These are phyloP conservation scores for Paxillus ammoniavirescens DNA, from an alignment of 768 basidiomycete genomes.

Conservation along the genomic window DNA sequence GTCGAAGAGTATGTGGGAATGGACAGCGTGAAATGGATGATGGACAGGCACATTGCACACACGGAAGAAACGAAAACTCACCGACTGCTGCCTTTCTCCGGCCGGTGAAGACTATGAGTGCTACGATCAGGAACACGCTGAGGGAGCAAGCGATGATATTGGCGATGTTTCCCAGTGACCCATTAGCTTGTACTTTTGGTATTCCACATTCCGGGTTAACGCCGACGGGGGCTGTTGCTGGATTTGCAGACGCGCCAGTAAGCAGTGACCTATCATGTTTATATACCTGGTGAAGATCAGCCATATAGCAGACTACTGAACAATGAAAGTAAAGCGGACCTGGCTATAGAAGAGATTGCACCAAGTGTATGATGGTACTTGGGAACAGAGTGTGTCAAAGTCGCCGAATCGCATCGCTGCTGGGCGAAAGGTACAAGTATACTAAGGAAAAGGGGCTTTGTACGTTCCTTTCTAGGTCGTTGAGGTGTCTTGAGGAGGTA, in stretches of 20 bases:
- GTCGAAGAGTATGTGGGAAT: not conserved
- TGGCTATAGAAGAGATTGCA: constrained; percentile 95
- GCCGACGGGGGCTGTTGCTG: constrained; percentile 70
- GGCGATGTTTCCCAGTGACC: constrained; percentile 78
- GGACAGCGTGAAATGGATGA: not conserved
- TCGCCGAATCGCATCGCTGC: constrained; percentile 65
- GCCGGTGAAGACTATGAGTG: constrained; percentile 56
- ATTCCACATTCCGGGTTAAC: constrained; percentile 83
- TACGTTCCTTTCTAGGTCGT: constrained; percentile 2
- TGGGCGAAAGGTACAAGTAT: not conserved
- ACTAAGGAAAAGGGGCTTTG: not conserved
- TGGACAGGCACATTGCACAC: not conserved
- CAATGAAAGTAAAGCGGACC: constrained; percentile 39
- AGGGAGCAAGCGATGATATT: constrained; percentile 82
- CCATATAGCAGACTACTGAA: constrained; percentile 1
- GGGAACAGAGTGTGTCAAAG: constrained; percentile 63
- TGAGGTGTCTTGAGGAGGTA: constrained; percentile 14
- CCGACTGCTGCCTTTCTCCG: constrained; percentile 89
- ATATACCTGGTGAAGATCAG: constrained; percentile 39
- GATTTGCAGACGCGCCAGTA: constrained; percentile 41
- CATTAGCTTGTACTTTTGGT: constrained; percentile 51
- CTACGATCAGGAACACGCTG: constrained; percentile 58
- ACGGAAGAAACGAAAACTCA: constrained; percentile 31
- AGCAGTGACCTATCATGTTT: constrained; percentile 32
- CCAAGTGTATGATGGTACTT: constrained; percentile 81